Evolutionary conservation across 208 protist genomes (phyloP).

Genomic region (Trypanosoma melophagium): DNA sequence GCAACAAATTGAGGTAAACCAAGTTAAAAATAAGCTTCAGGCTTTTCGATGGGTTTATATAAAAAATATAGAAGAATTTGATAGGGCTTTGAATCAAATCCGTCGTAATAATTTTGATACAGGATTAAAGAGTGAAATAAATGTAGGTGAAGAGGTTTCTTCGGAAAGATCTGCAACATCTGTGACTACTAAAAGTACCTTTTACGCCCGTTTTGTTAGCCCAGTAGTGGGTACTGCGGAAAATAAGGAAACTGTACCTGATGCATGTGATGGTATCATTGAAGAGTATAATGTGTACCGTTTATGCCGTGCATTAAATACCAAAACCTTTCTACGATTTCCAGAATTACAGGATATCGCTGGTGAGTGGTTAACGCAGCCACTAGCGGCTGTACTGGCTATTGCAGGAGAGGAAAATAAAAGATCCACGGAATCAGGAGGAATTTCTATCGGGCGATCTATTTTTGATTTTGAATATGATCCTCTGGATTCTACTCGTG

Average conservation of each 20-base stretch:
- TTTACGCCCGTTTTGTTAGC: conserved; percentile 1
- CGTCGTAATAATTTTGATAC: neutral
- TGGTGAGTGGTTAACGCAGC: conserved; percentile 26
- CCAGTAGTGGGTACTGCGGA: neutral
- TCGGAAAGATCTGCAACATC: neutral
- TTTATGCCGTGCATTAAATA: conserved; percentile 26
- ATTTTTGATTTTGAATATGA: conserved; percentile 30
- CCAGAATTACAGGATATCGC: conserved; percentile 18
- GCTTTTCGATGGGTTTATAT: conserved; percentile 25
- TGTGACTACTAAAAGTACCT: neutral
- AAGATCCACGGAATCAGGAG: neutral
- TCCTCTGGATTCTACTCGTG: conserved; percentile 12
- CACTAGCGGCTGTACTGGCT: conserved; percentile 23
- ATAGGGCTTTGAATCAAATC: conserved; percentile 1
- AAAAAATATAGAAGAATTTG: neutral
- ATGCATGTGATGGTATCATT: neutral
- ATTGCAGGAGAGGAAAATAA: conserved; percentile 22
- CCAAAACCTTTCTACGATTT: conserved; percentile 21
- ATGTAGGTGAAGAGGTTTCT: too few relatives aligned
- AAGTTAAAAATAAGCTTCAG: conserved; percentile 13
- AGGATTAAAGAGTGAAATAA: neutral
- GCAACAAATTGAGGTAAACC: neutral
- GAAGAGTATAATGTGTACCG: conserved; percentile 34
- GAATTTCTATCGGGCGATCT: neutral
- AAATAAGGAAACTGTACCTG: neutral